A percentile compares a stretch with the other conserved stretches of the same genome.
phyloP scores from a whole-genome alignment of 208 protist species.

The Crithidia thermophila region DNA sequence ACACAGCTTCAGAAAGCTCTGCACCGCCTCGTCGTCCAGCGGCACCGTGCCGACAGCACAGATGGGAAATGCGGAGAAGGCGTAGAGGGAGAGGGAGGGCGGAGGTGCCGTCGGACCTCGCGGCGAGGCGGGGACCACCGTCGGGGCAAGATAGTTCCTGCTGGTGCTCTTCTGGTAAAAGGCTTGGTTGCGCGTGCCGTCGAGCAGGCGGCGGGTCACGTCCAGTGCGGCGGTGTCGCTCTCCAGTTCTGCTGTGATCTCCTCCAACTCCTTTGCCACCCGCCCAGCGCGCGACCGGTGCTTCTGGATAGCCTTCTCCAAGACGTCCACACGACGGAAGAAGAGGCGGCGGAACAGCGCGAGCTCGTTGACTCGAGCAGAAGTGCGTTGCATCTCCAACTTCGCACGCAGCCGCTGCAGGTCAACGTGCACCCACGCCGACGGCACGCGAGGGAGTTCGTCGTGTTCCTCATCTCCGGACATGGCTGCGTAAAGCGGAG shows the following conservation, averaged over 20 bases:
- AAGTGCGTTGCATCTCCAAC: constrained; percentile 7
- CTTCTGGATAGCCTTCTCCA: constrained; percentile 10
- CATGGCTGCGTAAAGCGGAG: constrained; percentile 11
- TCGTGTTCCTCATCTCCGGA: not conserved
- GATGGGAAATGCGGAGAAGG: constrained; percentile 1
- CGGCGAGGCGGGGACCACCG: not conserved
- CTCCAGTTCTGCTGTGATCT: constrained; percentile 21
- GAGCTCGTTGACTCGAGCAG: constrained; percentile 35
- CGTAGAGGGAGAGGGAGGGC: constrained; percentile 22
- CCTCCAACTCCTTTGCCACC: constrained; percentile 20
- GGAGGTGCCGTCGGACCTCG: not conserved
- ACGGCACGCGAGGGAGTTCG: constrained; percentile 3
- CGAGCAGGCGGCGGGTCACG: constrained; percentile 18
- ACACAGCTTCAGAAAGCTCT: constrained; percentile 44
- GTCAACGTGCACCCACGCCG: constrained; percentile 71
- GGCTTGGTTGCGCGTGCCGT: constrained; percentile 23
- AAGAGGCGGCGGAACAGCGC: constrained; percentile 18
- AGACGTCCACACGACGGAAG: constrained; percentile 2
- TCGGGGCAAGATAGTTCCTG: not conserved
- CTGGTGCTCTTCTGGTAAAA: constrained; percentile 35
- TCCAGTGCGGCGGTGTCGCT: constrained; percentile 6
- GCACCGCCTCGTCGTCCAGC: not conserved
- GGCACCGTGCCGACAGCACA: not conserved
- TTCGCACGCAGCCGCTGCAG: constrained; percentile 45
- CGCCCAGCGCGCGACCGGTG: constrained; percentile 21